phyloP scores from a whole-genome alignment of 148 eudicot genomes.

The Cornus florida region DNA sequence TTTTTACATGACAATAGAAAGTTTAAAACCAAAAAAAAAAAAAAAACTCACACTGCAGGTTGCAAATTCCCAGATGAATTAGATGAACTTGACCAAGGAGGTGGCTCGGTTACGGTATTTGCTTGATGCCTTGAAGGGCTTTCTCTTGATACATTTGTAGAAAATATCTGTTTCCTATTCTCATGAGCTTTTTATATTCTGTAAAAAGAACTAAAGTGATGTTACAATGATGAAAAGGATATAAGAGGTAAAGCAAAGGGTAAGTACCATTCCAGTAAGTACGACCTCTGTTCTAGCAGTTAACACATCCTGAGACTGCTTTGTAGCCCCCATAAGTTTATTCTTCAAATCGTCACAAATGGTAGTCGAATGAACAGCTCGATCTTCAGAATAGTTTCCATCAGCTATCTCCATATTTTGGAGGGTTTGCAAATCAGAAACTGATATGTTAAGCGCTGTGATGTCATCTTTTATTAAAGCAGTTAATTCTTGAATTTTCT shows the following conservation, averaged over 20 bases:
- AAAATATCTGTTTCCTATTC: constrained; percentile 73
- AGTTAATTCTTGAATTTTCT: constrained; percentile 70
- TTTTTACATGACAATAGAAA: neutral
- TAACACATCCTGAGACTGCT: constrained; percentile 78
- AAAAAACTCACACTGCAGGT: constrained; percentile 38
- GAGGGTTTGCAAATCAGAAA: constrained; percentile 72
- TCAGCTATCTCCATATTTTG: constrained; percentile 58
- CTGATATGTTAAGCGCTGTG: constrained; percentile 67
- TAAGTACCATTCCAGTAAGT: neutral
- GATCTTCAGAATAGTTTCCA: constrained; percentile 67
- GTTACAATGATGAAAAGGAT: neutral
- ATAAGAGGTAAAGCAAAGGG: neutral
- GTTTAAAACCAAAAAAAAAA: neutral
- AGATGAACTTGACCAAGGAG: constrained; percentile 72
- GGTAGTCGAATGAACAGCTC: constrained; percentile 60
- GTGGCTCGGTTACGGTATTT: constrained; percentile 58
- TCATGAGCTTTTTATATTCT: constrained; percentile 92
- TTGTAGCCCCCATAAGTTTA: constrained; percentile 81
- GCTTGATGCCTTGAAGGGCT: constrained; percentile 54
- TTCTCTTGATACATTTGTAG: constrained; percentile 62
- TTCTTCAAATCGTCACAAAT: constrained; percentile 82
- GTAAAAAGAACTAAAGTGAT: constrained; percentile 4
- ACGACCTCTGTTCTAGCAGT: constrained; percentile 83
- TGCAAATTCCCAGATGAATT: constrained; percentile 44
- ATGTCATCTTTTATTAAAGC: constrained; percentile 62